These are phyloP conservation scores for Geotrichum phurueaensis DNA, from an alignment of 1,139 yeast species.

Conservation along the genomic window DNA sequence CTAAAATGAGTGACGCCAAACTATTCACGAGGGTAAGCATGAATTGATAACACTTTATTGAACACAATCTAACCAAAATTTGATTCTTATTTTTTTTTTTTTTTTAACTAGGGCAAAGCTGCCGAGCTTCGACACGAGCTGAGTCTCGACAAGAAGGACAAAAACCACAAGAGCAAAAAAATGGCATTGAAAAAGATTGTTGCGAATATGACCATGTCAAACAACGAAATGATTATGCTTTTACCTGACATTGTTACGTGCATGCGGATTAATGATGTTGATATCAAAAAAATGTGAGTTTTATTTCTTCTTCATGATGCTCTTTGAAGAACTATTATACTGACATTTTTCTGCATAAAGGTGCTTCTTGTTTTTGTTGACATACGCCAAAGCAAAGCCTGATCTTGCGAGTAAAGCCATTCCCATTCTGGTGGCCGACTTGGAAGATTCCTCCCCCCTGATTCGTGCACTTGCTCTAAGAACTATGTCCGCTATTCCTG, in stretches of 20 bases:
- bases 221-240: constrained; percentile 63
- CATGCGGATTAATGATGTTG: constrained; percentile 61
- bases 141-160: constrained; percentile 50
- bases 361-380: constrained; percentile 46
- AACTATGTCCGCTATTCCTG: constrained; percentile 57
- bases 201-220: constrained; percentile 80
- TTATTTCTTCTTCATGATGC: constrained; percentile 29
- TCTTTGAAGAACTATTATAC: background rate
- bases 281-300: constrained; percentile 53
- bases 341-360: constrained; percentile 9
- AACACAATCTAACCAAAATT: background rate
- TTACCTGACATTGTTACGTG: constrained; percentile 62
- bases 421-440: constrained; percentile 51
- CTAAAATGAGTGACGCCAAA: constrained; percentile 30
- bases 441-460: constrained; percentile 39
- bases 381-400: constrained; percentile 57
- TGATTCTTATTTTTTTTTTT: background rate
- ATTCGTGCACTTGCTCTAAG: constrained; percentile 54
- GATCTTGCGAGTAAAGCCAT: constrained; percentile 51
- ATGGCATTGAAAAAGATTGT: constrained; percentile 66
- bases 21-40: constrained; percentile 29
- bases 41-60: background rate
- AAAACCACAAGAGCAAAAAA: constrained; percentile 44
- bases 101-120: constrained; percentile 37
- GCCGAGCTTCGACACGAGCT: constrained; percentile 54